phyloP scores from a whole-genome alignment of 2,329 filamentous ascomycete genomes.

The Zymoseptoria ardabiliae region DNA sequence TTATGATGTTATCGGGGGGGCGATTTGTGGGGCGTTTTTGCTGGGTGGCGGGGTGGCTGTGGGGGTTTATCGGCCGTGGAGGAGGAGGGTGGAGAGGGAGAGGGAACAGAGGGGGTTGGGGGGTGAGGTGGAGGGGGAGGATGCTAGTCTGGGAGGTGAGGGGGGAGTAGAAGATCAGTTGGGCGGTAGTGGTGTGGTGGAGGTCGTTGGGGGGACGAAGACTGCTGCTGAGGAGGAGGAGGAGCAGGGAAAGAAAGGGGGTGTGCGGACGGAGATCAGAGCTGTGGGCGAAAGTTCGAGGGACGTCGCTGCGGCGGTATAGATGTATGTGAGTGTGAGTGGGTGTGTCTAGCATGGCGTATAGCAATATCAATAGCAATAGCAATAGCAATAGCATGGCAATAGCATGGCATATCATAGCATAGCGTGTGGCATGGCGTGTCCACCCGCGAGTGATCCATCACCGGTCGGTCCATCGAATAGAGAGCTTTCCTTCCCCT shows the following conservation, averaged over 20 bases:
- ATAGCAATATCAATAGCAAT: too few relatives aligned
- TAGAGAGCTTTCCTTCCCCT: too few relatives aligned
- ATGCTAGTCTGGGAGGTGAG: too few relatives aligned
- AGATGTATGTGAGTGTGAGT: not conserved
- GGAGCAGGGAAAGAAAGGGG: conserved; percentile 1
- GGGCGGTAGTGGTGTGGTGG: conserved; percentile 3
- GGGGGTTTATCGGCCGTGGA: conserved; percentile 72
- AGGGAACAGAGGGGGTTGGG: conserved; percentile 1
- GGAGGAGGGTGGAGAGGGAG: conserved; percentile 47
- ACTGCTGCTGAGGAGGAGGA: conserved; percentile 4
- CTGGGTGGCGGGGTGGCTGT: conserved; percentile 68
- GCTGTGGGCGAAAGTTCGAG: conserved; percentile 10
- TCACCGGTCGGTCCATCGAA: too few relatives aligned
- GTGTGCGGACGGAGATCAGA: conserved; percentile 8
- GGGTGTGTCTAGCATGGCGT: too few relatives aligned
- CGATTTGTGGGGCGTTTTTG: conserved; percentile 78
- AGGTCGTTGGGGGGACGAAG: conserved; percentile 1
- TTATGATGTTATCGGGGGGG: conserved; percentile 79
- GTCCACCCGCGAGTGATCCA: too few relatives aligned
- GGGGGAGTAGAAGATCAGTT: too few relatives aligned
- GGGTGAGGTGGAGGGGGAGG: conserved; percentile 2
- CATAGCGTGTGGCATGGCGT: too few relatives aligned
- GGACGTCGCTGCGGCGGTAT: not conserved
- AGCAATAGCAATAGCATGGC: too few relatives aligned
- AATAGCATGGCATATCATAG: too few relatives aligned